These are phyloP conservation scores for Solanum ossicruentum DNA, from an alignment of 257 asterid genomes.

Conservation along the genomic window DNA sequence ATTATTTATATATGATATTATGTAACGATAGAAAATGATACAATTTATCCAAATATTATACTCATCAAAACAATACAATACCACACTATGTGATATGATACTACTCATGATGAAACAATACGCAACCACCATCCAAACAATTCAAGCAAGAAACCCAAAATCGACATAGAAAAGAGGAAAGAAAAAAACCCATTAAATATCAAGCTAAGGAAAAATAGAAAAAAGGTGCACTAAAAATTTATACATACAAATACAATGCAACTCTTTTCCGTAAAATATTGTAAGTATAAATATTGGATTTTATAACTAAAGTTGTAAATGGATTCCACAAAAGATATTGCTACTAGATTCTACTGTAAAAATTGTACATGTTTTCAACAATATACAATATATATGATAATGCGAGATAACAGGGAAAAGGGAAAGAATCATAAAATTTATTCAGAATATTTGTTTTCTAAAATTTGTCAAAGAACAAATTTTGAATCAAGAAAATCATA, in stretches of 20 bases:
- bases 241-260: not conserved
- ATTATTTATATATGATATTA: too few species aligned
- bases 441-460: not conserved
- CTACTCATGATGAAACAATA: too few species aligned
- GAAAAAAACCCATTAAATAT: not conserved
- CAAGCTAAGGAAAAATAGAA: not conserved
- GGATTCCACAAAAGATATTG: not conserved
- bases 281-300: not conserved
- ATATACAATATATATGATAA: not conserved
- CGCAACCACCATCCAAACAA: not conserved
- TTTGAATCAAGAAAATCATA: not conserved
- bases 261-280: not conserved
- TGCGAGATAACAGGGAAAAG: too few species aligned
- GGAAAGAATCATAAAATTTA: not conserved
- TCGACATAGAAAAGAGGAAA: not conserved
- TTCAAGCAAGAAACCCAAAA: too few species aligned
- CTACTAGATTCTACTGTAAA: not conserved
- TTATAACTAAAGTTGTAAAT: not conserved
- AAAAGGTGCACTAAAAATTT: not conserved
- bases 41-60: too few species aligned
- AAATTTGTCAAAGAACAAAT: not conserved
- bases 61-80: too few species aligned
- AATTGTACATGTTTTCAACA: not conserved
- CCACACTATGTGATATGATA: not conserved
- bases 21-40: too few species aligned